Percentiles rank a stretch among this genome's conserved stretches.
phyloP scores from a whole-genome alignment of 805 yeast genomes.

The Wickerhamiella dianesei region DNA sequence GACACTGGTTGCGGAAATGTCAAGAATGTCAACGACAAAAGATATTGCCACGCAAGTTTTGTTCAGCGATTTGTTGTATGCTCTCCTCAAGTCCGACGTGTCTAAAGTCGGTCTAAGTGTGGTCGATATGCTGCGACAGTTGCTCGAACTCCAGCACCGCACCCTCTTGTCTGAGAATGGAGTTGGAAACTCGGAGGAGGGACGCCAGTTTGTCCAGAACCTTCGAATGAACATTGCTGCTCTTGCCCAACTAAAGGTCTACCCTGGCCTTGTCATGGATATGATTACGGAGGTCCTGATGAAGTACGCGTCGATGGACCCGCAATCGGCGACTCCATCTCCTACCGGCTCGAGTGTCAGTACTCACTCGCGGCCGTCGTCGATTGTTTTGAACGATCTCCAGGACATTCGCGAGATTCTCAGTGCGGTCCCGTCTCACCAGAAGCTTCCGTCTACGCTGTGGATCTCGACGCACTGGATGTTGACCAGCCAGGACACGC shows the following conservation, averaged over 20 bases:
- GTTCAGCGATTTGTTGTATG: constrained; percentile 12
- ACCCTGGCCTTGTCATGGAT: constrained; percentile 75
- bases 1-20: constrained; percentile 27
- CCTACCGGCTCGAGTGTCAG: background rate
- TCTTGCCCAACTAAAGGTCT: constrained; percentile 65
- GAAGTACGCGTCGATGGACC: constrained; percentile 14
- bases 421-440: constrained; percentile 4
- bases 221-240: constrained; percentile 41
- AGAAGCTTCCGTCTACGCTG: constrained; percentile 6
- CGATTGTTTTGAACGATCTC: constrained; percentile 17
- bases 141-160: constrained; percentile 22
- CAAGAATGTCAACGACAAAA: constrained; percentile 13
- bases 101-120: constrained; percentile 81
- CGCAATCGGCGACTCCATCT: background rate
- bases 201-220: constrained; percentile 5
- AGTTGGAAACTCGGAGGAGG: constrained; percentile 4
- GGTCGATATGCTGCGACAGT: constrained; percentile 53
- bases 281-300: constrained; percentile 51
- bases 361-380: background rate
- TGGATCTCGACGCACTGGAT: constrained; percentile 25
- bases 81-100: constrained; percentile 31
- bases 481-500: constrained; percentile 14
- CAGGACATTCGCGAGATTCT: constrained; percentile 18
- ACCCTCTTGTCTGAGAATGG: constrained; percentile 6
- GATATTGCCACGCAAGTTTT: constrained; percentile 9